Evolutionary conservation across 371 early-diverging fungal genomes (phyloP), one percentile per base, ranked within the genome.

Genomic region (Capillidium rhysosporum): DNA sequence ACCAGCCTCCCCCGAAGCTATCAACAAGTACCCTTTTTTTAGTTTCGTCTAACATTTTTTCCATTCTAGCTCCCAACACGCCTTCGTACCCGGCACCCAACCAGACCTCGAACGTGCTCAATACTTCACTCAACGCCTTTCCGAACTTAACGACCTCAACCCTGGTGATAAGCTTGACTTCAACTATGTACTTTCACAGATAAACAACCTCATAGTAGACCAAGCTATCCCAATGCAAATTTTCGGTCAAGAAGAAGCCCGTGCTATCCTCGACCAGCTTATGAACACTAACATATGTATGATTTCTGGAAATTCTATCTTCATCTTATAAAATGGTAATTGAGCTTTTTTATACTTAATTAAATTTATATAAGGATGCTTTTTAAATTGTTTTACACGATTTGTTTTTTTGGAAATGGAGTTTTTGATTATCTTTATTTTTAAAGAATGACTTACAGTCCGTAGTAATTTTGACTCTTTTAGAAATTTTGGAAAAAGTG

Each of bases 271-370:
- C 58, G 58, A 58, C 41, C 59, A 59, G 47, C 75, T 86, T 83
- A 65, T 73, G 38, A 62, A 63, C 16, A 72, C 62, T 23, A 86
- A 86, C 65, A 73, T 81, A 56, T 64, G 84, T 56, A 82, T 83
- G 81, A 79, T 73, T 64, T 70, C 67, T 31, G 79, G 76, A 53
- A 75, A 69, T 39, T 63, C 69, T 43, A 64, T 81, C 47, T 76
- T 80, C 59, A 65, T 69, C 59, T 77, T 84, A 60, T 84, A 75
- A 34, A n/a, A n/a, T n/a, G n/a, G n/a, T n/a, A n/a, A n/a, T n/a
- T n/a, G n/a, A n/a, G n/a, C n/a, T n/a, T n/a, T n/a, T n/a, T n/a
- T n/a, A n/a, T n/a, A n/a, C n/a, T n/a, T n/a, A n/a, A n/a, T n/a
- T n/a, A n/a, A n/a, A n/a, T n/a, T n/a, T n/a, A n/a, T n/a, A n/a